A percentile compares a stretch with the other conserved stretches of the same genome.
phyloP scores from a whole-genome alignment of 2,329 filamentous ascomycete genomes.

The Parasarocladium wereldwijsianum region DNA sequence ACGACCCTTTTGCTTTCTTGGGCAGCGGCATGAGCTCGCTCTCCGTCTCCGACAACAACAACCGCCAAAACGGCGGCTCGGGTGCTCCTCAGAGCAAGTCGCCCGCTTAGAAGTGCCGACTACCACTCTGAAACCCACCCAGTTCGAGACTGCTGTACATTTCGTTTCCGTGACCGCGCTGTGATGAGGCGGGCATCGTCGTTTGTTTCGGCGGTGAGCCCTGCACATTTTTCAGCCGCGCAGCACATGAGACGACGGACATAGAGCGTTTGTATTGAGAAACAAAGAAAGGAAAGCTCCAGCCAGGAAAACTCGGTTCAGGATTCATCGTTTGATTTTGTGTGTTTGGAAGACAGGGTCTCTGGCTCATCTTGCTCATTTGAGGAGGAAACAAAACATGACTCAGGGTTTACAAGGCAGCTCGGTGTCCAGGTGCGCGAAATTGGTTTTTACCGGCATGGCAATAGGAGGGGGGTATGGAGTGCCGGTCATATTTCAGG shows the following conservation, averaged over 20 bases:
- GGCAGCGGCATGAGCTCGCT: conserved; percentile 59
- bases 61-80: conserved; percentile 48
- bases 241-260: conserved; percentile 8
- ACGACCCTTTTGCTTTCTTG: conserved; percentile 69
- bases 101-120: conserved; percentile 33
- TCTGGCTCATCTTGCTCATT: no score
- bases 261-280: conserved; percentile 32
- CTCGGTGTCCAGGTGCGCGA: conserved; percentile 4
- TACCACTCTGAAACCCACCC: no score
- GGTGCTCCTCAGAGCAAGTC: conserved; percentile 43
- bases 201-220: no score
- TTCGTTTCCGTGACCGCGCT: no score
- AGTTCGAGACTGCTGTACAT: conserved; percentile 13
- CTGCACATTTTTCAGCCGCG: conserved; percentile 3
- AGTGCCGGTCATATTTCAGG: conserved; percentile 20
- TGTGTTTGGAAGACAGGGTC: conserved; percentile 22
- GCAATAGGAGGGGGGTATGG: conserved; percentile 11
- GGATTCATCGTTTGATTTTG: conserved; percentile 16
- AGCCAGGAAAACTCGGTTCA: conserved; percentile 5
- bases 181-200: no score
- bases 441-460: conserved; percentile 4
- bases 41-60: conserved; percentile 48
- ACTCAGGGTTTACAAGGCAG: no score
- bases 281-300: not conserved
- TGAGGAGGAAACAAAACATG: no score